Conservation (phyloP, 2,329 filamentous ascomycete species). For the Corniculantispora saksenae region DNA sequence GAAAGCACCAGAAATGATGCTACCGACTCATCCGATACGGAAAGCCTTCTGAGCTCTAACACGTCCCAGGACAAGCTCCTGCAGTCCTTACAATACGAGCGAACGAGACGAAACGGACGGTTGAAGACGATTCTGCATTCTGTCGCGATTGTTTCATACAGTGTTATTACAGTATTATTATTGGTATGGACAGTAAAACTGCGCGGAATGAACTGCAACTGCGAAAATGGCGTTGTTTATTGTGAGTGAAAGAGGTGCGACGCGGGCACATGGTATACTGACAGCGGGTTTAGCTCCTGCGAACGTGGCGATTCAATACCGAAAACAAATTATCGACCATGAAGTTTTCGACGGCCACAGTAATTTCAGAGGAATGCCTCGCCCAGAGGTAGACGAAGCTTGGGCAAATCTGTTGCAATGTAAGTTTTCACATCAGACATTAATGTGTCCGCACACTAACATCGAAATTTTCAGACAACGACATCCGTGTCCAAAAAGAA, state of each 20-base stretch:
- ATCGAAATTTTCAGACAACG: background rate
- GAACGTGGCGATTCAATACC: slow-evolving; percentile 11
- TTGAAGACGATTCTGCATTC: slow-evolving; percentile 6
- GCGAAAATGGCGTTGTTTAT: slow-evolving; percentile 8
- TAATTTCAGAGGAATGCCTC: slow-evolving; percentile 17
- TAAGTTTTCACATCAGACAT: background rate
- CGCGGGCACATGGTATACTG: background rate
- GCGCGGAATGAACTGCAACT: background rate
- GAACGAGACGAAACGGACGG: slow-evolving; percentile 8
- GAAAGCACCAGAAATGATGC: background rate
- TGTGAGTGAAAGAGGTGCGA: background rate
- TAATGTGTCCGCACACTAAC: no score
- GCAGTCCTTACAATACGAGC: background rate
- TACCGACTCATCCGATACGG: slow-evolving; percentile 3
- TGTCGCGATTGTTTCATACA: background rate
- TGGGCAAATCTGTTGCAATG: slow-evolving; percentile 14
- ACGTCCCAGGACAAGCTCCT: slow-evolving; percentile 10
- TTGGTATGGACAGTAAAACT: slow-evolving; percentile 12
- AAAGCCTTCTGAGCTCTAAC: slow-evolving; percentile 9
- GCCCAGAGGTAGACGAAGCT: slow-evolving; percentile 15
- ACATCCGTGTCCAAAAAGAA: slow-evolving; percentile 15
- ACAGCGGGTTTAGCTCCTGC: slow-evolving; percentile 15
- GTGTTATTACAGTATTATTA: background rate
- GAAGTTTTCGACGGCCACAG: background rate
- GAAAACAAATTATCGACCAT: slow-evolving; percentile 11